Base-by-base conservation (phyloP, 768 basidiomycete species). In the Myochromella boudieri region DNA sequence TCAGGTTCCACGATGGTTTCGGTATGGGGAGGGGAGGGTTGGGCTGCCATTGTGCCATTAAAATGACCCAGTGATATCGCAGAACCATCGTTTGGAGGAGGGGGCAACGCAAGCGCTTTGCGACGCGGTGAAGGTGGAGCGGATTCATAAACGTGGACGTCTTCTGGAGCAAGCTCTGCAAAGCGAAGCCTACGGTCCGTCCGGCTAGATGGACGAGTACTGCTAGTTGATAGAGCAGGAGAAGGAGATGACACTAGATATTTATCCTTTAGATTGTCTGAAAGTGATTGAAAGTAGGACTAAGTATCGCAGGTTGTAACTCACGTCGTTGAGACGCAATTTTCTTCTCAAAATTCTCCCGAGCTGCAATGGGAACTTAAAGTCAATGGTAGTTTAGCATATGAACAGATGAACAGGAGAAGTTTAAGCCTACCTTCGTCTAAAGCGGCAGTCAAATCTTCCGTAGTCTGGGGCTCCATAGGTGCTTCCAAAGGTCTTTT, bases 101-200 rank as follows among this genome's bases (percentile, higher is more conserved):
- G 72, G 4, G 80, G 83, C 2, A 88, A 70, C 0, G 88, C 81
- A 1, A 89, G 67, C 0, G 68, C 59, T 48, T 74, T 77, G 50
- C 75, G 78, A n/a, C 72, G 74, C 0, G 90, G 90, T 3, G 91
- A 90, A 1, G 85, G 70, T 3, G 88, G 90, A 1, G 81, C 84
- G 11, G 89, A 91, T 56, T 90, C 86, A 57, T 92, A 92, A 1
- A 92, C 84, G 63, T 89, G 76, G 2, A 92, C 80, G 58, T 91
- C 86, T n/a, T 77, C 66, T 0, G 87, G 81, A 1, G 76, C 79
- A 12, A 90, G 70, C 29, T 91, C 83, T 25, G 88, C 86, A 57
- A 93, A 93, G 14, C 90, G 82, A 24, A 91, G 65, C 53, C 68
- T 80, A 11, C 84, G 75, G 52, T 65, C 80, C 42, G 61, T 74